Percentiles rank a stretch among this genome's conserved stretches.
Conservation (phyloP, 2,329 filamentous ascomycete species). For the Rutstroemia sydowiana region DNA sequence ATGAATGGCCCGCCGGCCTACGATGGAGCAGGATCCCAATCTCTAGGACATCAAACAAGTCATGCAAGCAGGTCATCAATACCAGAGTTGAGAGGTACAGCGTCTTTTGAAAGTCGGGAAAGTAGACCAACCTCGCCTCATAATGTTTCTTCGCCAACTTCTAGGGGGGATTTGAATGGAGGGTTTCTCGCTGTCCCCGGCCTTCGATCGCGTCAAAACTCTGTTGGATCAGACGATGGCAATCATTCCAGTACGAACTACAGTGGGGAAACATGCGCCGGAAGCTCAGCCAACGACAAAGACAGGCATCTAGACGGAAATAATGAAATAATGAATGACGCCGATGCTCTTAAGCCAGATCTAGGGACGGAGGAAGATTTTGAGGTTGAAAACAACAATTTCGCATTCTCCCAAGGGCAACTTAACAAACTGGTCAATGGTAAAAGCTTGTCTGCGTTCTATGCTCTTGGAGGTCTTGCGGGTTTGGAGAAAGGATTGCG, state of each 20-base stretch:
- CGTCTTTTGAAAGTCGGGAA: slow-evolving; percentile 52
- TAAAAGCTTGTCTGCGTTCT: slow-evolving; percentile 68
- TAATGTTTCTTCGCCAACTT: slow-evolving; percentile 57
- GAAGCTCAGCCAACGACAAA: slow-evolving; percentile 29
- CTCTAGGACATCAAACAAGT: slow-evolving; percentile 23
- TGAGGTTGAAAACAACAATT: slow-evolving; percentile 57
- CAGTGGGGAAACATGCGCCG: slow-evolving; percentile 36
- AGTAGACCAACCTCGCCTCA: slow-evolving; percentile 60
- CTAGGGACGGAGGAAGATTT: slow-evolving; percentile 67
- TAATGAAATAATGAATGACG: slow-evolving; percentile 47
- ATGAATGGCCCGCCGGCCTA: slow-evolving; percentile 31
- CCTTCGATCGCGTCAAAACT: slow-evolving; percentile 55
- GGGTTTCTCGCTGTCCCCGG: slow-evolving; percentile 58
- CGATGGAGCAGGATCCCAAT: slow-evolving; percentile 22
- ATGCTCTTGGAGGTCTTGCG: slow-evolving; percentile 63
- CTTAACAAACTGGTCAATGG: slow-evolving; percentile 72
- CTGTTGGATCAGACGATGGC: slow-evolving; percentile 54
- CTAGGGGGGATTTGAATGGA: slow-evolving; percentile 39
- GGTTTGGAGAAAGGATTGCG: slow-evolving; percentile 69
- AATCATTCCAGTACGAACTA: slow-evolving; percentile 36
- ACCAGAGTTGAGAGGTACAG: slow-evolving; percentile 43
- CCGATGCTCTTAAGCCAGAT: slow-evolving; percentile 44
- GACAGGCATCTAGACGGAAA: slow-evolving; percentile 33
- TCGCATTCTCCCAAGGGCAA: slow-evolving; percentile 67
- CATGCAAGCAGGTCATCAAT: slow-evolving; percentile 25